Percentiles rank a stretch among this genome's conserved stretches.
Evolutionary conservation across 1,284 basidiomycete species (phyloP).

Genomic region (Ceratobasidium sp.): DNA sequence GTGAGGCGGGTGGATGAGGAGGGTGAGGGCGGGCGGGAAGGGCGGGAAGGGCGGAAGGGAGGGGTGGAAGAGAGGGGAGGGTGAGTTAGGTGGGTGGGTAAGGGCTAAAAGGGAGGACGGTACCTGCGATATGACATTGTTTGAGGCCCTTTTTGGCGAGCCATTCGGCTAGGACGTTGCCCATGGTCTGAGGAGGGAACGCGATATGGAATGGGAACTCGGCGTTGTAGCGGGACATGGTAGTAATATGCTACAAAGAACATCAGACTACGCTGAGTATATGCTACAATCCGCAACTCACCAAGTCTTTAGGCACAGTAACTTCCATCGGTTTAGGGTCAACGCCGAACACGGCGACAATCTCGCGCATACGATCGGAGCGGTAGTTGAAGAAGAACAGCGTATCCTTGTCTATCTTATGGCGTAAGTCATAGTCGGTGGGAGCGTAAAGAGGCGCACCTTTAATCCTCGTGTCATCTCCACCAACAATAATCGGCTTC

Average conservation of each 20-base stretch:
- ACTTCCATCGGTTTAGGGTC: conserved; percentile 85
- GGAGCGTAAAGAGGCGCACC: conserved; percentile 58
- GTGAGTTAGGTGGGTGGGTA: too few species aligned
- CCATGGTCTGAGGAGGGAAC: conserved; percentile 90
- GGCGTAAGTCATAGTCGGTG: background rate
- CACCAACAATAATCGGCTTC: conserved; percentile 89
- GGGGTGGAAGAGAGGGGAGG: too few species aligned
- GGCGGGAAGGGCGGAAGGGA: background rate
- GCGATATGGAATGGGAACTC: conserved; percentile 88
- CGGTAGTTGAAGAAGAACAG: conserved; percentile 96
- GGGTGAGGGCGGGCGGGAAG: background rate
- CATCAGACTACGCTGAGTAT: background rate
- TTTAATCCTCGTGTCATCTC: conserved; percentile 80
- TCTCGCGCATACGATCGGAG: conserved; percentile 92
- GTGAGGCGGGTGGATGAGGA: background rate
- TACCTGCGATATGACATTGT: conserved; percentile 87
- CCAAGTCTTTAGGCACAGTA: conserved; percentile 82
- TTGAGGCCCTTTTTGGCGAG: conserved; percentile 78
- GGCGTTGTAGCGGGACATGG: conserved; percentile 92
- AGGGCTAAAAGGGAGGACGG: too few species aligned
- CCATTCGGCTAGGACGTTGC: conserved; percentile 92
- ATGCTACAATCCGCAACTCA: conserved; percentile 52
- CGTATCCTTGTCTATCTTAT: conserved; percentile 69
- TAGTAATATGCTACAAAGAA: conserved; percentile 71
- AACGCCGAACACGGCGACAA: conserved; percentile 79